phyloP scores from a whole-genome alignment of 306 rosid species.

The Cicer yamashitae region DNA sequence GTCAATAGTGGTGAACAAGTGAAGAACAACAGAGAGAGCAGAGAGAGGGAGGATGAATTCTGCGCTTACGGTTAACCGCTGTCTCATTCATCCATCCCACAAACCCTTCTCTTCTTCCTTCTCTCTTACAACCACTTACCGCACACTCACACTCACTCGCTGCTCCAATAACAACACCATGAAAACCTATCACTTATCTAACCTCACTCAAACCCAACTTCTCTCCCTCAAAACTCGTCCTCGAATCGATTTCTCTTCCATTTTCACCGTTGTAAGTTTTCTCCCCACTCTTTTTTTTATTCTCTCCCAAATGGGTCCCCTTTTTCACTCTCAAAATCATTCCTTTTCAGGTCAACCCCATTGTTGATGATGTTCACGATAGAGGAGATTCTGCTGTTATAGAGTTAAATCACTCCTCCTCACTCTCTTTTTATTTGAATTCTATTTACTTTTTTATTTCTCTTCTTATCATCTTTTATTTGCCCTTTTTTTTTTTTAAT shows the following conservation, averaged over 20 bases:
- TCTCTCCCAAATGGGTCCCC: constrained; percentile 12
- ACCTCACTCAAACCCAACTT: constrained; percentile 66
- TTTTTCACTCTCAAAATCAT: not conserved
- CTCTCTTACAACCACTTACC: constrained; percentile 37
- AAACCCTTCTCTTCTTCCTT: not conserved
- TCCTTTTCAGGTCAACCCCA: constrained; percentile 83
- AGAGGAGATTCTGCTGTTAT: constrained; percentile 88
- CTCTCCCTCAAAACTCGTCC: constrained; percentile 87
- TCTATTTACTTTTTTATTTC: not conserved
- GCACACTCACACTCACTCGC: constrained; percentile 50
- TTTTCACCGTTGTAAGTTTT: constrained; percentile 68
- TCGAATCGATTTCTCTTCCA: constrained; percentile 86
- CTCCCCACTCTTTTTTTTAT: not conserved
- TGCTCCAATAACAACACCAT: constrained; percentile 47
- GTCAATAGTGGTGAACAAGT: not conserved
- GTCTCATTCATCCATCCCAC: constrained; percentile 12
- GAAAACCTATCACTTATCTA: constrained; percentile 80
- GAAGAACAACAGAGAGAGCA: not conserved
- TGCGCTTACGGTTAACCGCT: constrained; percentile 29
- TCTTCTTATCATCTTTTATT: not conserved
- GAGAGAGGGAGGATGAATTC: constrained; percentile 18
- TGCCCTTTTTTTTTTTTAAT: not conserved
- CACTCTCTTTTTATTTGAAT: not conserved
- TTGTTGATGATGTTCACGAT: constrained; percentile 80
- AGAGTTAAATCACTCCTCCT: constrained; percentile 56